Evolutionary conservation across 192 early-diverging fungal species (phyloP), one percentile per base, ranked within the genome.

Genomic region (Backusella luteola): DNA sequence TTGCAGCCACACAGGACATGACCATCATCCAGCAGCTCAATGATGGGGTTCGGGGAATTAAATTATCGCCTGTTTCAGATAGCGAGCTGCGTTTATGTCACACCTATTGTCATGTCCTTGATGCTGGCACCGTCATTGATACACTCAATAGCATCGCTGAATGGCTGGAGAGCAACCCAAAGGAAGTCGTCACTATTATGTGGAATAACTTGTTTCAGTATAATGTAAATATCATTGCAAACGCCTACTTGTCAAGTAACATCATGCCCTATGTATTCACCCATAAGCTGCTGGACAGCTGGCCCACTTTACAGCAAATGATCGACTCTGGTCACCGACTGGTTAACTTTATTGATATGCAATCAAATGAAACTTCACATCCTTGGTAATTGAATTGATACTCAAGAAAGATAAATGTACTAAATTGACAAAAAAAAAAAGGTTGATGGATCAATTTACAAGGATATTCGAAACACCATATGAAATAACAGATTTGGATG

Each of bases 161-260:
- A 17, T 95, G 85, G 67, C 49, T 95, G 73, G 85, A 90, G 15
- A 66, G 41, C 19, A 89, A 95, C 74, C 84, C 83, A 34, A 83
- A 87, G 73, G 91, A 95, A 74, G 89, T 95, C 9, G 74, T 95
- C 19, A 91, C 92, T 6, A 90, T 95, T 46, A 90, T 91, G 76
- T 86, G 93, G 78, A 88, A 92, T 59, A 93, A 95, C 79, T 70
- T 81, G 8, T 84, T 78, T 67, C 83, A 84, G 11, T 81, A 91
- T 34, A 63, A 83, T 32, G 76, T 89, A 0, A 66, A 79, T 21
- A 81, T 79, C 0, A 87, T 90, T 12, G 81, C 76, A n/a, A 56
- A 53, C 6, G 74, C 63, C 6, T 79, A 75, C 6, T 35, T 44
- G 21, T 32, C 14, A n/a, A 74, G 73, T 7, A 71, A 79, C 8